Evolutionary conservation across 768 basidiomycete genomes (phyloP), one percentile per base, ranked within the genome.

Genomic region (Rhodotorula toruloides): DNA sequence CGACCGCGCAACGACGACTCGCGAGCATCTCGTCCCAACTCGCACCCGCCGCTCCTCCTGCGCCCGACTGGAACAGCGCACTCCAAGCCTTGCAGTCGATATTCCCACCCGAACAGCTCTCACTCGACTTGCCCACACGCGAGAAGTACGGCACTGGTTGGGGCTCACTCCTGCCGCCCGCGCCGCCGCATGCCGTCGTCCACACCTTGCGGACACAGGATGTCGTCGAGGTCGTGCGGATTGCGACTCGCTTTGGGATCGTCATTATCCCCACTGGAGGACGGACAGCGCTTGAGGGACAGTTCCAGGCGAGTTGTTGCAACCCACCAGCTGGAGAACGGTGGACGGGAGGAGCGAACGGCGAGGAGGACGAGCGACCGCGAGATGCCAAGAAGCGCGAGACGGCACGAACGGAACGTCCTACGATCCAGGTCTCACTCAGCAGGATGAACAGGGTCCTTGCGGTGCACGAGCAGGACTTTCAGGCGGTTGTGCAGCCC

Each of bases 261-360:
- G 88, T 89, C 10, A 81, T 94, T 39, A 84, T 84, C 25, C 84
- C 90, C 4, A 91, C 87, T 70, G 85, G 86, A 53, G 91, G 90
- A 1, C 88, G 87, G 25, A 93, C 90, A 0, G 87, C 86, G 73
- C 81, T 93, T 19, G 91, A 94, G 76, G 90, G 90, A 0, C 90
- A 94, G 78, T 89, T 87, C 46, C 47, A 61, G 19, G 53, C 64
- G 36, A 50, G 53, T 2, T 65, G 63, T 46, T 69, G 68, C 56
- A 47, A 54, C 29, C 63, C 63, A 8, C 61, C 47, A 0, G n/a
- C 56, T 21, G 49, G n/a, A 19, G 59, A 57, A 44, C 61, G 32
- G 36, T 54, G 55, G 55, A 42, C 34, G 12, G 57, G 27, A 17
- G 52, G 6, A 31, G 40, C 25, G 3, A 36, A 27, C 25, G 19